These are phyloP conservation scores for Trametes punicea DNA, from an alignment of 768 basidiomycete species.

Conservation along the genomic window DNA sequence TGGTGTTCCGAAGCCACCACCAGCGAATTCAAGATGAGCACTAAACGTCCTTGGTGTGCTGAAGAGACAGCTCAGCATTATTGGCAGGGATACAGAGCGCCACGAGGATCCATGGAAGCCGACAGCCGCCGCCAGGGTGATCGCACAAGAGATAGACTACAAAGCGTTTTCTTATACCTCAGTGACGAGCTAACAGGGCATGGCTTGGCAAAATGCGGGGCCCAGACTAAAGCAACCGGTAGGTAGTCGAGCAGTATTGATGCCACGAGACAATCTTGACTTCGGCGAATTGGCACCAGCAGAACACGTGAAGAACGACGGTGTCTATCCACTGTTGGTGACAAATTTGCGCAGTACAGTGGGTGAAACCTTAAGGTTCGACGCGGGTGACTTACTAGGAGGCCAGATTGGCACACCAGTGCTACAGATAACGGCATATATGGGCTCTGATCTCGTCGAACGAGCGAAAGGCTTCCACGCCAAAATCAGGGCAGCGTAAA, in stretches of 20 bases:
- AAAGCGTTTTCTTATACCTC: conserved; percentile 45
- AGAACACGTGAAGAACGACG: conserved; percentile 60
- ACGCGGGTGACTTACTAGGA: no score
- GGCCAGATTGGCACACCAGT: conserved; percentile 62
- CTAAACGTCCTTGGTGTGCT: conserved; percentile 40
- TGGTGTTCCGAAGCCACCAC: conserved; percentile 29
- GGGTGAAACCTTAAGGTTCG: no score
- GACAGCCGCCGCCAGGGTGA: conserved; percentile 38
- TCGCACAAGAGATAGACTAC: conserved; percentile 40
- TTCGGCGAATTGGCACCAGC: conserved; percentile 49
- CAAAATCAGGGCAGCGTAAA: conserved; percentile 25
- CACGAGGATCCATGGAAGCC: conserved; percentile 44
- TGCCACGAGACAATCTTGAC: conserved; percentile 60
- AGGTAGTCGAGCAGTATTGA: conserved; percentile 59
- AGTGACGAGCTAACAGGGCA: conserved; percentile 39
- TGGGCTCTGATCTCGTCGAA: conserved; percentile 48
- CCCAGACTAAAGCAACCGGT: conserved; percentile 52
- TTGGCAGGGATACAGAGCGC: conserved; percentile 59
- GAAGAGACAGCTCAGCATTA: conserved; percentile 39
- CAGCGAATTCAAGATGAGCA: conserved; percentile 28
- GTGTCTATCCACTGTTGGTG: conserved; percentile 75
- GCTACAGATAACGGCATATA: conserved; percentile 59
- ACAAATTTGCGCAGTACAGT: conserved; percentile 63
- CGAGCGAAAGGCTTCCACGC: conserved; percentile 40
- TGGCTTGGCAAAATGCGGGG: conserved; percentile 33